These are phyloP conservation scores for thale cress (Arabidopsis thaliana) DNA, from an alignment of 345 rosid species.

Conservation along the genomic window DNA sequence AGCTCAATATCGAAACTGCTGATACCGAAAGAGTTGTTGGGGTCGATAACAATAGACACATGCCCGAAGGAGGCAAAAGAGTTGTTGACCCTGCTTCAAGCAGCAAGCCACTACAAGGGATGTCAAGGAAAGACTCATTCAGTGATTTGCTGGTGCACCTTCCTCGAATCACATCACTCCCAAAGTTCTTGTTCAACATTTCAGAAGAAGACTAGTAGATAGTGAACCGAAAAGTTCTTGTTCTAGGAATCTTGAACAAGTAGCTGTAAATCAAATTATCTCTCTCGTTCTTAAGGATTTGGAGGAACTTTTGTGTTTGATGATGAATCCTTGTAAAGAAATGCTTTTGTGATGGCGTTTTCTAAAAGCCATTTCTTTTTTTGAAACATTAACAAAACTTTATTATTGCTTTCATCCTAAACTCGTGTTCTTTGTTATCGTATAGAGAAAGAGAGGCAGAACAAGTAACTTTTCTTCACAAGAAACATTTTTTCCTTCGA, in stretches of 20 bases:
- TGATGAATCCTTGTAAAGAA: slow-evolving; percentile 37
- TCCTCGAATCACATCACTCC: slow-evolving; percentile 83
- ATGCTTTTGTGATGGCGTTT: slow-evolving; percentile 7
- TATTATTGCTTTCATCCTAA: background rate
- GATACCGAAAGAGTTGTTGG: slow-evolving; percentile 7
- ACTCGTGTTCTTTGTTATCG: background rate
- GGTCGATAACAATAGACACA: slow-evolving; percentile 33
- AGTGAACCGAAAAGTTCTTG: background rate
- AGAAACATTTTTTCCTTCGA: too few species aligned
- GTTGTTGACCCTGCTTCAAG: slow-evolving; percentile 52
- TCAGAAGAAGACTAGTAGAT: slow-evolving; percentile 74
- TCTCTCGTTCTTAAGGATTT: slow-evolving; percentile 34
- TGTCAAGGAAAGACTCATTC: slow-evolving; percentile 91
- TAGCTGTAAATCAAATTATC: slow-evolving; percentile 36
- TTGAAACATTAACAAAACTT: slow-evolving; percentile 3
- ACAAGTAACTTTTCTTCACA: too few species aligned
- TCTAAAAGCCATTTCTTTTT: slow-evolving; percentile 12
- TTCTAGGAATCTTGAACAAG: slow-evolving; percentile 34
- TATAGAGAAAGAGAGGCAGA: too few species aligned
- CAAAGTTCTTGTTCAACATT: slow-evolving; percentile 85
- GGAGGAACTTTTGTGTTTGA: slow-evolving; percentile 26
- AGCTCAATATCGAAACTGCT: slow-evolving; percentile 41
- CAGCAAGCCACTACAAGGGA: slow-evolving; percentile 55
- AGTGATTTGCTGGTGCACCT: slow-evolving; percentile 80
- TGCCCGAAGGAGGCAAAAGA: slow-evolving; percentile 42